Conservation (phyloP, 805 yeast species). For the Brettanomyces custersianus region DNA sequence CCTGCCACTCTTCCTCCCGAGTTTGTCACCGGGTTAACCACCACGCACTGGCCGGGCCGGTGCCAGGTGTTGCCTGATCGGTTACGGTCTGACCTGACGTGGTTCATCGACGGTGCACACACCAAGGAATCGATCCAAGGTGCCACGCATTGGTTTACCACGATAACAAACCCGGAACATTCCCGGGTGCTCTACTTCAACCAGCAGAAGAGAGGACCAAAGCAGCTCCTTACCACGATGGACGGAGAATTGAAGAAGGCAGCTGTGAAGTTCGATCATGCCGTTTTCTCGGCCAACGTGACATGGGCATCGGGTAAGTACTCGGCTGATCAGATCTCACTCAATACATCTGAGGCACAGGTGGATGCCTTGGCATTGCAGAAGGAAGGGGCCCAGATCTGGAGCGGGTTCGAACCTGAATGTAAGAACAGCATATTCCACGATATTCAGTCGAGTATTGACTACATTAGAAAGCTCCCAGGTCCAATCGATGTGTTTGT, state of each 20-base stretch:
- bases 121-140: constrained; percentile 79
- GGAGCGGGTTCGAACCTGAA: constrained; percentile 47
- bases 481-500: constrained; percentile 69
- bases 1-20: constrained; percentile 40
- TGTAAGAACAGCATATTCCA: constrained; percentile 42
- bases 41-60: constrained; percentile 90
- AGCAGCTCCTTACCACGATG: constrained; percentile 48
- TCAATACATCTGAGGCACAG: constrained; percentile 70
- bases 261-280: constrained; percentile 54
- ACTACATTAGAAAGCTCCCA: constrained; percentile 39
- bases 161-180: constrained; percentile 22
- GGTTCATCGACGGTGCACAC: constrained; percentile 95
- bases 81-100: constrained; percentile 40
- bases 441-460: constrained; percentile 69
- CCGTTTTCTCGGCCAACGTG: constrained; percentile 80
- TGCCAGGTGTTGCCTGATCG: constrained; percentile 57
- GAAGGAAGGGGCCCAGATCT: constrained; percentile 57
- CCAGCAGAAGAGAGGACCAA: constrained; percentile 89
- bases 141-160: constrained; percentile 72
- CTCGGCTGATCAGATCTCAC: constrained; percentile 73
- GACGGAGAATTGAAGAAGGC: constrained; percentile 31
- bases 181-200: constrained; percentile 64
- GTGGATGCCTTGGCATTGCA: constrained; percentile 81
- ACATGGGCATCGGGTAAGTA: constrained; percentile 83
- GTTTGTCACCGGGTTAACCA: constrained; percentile 50